Evolutionary conservation across 2,329 filamentous ascomycete genomes (phyloP), one percentile per base, ranked within the genome.

Genomic region (Calonectria pauciramosa): DNA sequence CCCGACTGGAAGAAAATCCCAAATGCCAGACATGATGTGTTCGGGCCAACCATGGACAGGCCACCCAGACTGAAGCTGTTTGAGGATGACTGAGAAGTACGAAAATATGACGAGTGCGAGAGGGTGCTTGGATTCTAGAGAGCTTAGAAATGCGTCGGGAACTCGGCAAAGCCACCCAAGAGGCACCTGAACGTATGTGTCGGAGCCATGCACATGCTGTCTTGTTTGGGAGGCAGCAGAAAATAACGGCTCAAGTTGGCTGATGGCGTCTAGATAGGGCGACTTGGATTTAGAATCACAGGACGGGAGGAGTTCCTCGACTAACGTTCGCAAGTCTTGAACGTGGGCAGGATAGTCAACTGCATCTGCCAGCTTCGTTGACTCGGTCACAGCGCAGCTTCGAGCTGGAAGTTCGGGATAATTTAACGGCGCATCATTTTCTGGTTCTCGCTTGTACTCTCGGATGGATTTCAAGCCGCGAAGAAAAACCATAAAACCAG

Each of bases 21-120:
- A 41, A 63, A 63, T 63, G 4, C 56, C 56, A 63, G 56, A 63
- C 56, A 63, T 63, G 7, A 63, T 36, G 23, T 63, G 56, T 23
- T 63, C 34, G 16, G 56, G 56, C 56, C 56, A 63, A 28, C 56
- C 56, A 20, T 63, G 56, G 18, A 63, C 26, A 30, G 56, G 56
- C 56, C 56, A 63, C 6, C 56, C 56, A 13, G 56, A 63, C 38
- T 63, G 56, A 2, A 41, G 56, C 34, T 63, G 34, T 28, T 41
- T 63, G 38, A 63, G 56, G 18, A 63, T 34, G 7, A 63, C 34
- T 8, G 34, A 6, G 23, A 63, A 63, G 6, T 63, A 41, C 18
- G 56, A n/a, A 41, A 63, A 63, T 28, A 63, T 38, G 18, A 63
- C 26, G 23, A 63, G 56, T 6, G 56, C 56, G 1, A 63, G 34